A percentile compares a stretch with the other conserved stretches of the same genome.
phyloP scores from a whole-genome alignment of 352 stramenopile genomes.

The Peronospora destructor region DNA sequence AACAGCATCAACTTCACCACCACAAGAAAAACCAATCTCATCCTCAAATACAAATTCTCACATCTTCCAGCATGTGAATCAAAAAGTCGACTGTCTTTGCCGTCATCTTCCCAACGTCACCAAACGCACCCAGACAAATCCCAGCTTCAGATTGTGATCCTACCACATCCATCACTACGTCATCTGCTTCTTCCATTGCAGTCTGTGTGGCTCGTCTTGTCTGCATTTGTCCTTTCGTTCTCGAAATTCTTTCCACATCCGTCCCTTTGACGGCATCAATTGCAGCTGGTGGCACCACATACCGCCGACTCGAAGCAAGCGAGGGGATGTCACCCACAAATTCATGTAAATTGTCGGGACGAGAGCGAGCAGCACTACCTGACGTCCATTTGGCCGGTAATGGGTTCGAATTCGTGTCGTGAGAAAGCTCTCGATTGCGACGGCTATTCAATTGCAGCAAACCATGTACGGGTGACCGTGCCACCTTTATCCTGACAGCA shows the following conservation, averaged over 20 bases:
- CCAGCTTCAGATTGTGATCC: background rate
- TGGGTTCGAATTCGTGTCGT: background rate
- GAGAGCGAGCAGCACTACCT: constrained; percentile 30
- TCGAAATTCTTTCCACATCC: no score
- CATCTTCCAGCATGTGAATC: constrained; percentile 56
- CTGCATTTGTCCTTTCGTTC: background rate
- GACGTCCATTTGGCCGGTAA: constrained; percentile 29
- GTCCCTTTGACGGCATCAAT: no score
- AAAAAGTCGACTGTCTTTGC: constrained; percentile 64
- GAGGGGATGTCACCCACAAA: constrained; percentile 29
- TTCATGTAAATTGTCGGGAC: constrained; percentile 41
- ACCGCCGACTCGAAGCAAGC: constrained; percentile 27
- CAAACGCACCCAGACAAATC: constrained; percentile 38
- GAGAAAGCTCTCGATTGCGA: background rate
- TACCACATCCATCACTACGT: background rate
- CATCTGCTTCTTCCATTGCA: constrained; percentile 1
- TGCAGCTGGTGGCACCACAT: constrained; percentile 1
- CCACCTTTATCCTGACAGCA: constrained; percentile 27
- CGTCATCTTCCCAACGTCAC: constrained; percentile 42
- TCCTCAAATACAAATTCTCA: constrained; percentile 13
- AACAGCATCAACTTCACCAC: constrained; percentile 1
- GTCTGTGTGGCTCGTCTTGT: constrained; percentile 30
- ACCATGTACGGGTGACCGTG: constrained; percentile 9
- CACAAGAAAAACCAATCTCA: no score
- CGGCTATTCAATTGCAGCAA: background rate